These are phyloP conservation scores for Cokeromyces recurvatus DNA, from an alignment of 371 early-diverging fungal genomes.

Conservation along the genomic window DNA sequence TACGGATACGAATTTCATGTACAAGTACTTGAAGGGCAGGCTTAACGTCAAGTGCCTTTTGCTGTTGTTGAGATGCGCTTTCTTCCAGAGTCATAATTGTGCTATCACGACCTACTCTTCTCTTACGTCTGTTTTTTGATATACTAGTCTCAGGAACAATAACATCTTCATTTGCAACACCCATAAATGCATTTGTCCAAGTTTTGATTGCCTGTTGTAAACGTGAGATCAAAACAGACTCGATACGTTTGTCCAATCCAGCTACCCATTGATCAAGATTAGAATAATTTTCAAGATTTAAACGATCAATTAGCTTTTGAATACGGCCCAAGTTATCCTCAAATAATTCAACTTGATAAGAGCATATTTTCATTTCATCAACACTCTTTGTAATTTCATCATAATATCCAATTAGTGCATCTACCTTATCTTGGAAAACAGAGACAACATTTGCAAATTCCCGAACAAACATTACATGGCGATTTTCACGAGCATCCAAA, in stretches of 20 bases:
- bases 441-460: conserved; percentile 89
- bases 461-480: conserved; percentile 91
- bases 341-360: conserved; percentile 69
- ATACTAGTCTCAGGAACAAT: conserved; percentile 41
- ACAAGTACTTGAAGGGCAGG: conserved; percentile 63
- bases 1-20: conserved; percentile 84
- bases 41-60: conserved; percentile 51
- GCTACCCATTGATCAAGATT: conserved; percentile 91
- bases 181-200: conserved; percentile 71
- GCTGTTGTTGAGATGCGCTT: conserved; percentile 30
- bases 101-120: conserved; percentile 47
- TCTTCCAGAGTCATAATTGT: conserved; percentile 19
- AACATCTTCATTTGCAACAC: conserved; percentile 47
- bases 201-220: conserved; percentile 76
- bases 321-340: conserved; percentile 69
- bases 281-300: conserved; percentile 91
- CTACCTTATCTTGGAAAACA: conserved; percentile 95
- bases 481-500: conserved; percentile 71
- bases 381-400: conserved; percentile 76
- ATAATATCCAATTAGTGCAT: conserved; percentile 73
- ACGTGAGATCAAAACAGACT: conserved; percentile 72
- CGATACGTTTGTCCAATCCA: conserved; percentile 78
- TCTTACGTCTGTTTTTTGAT: conserved; percentile 49
- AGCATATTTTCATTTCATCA: conserved; percentile 80
- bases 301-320: conserved; percentile 84